These are phyloP conservation scores for Gardenia jasminoides DNA, from an alignment of 257 asterid genomes.

Conservation along the genomic window DNA sequence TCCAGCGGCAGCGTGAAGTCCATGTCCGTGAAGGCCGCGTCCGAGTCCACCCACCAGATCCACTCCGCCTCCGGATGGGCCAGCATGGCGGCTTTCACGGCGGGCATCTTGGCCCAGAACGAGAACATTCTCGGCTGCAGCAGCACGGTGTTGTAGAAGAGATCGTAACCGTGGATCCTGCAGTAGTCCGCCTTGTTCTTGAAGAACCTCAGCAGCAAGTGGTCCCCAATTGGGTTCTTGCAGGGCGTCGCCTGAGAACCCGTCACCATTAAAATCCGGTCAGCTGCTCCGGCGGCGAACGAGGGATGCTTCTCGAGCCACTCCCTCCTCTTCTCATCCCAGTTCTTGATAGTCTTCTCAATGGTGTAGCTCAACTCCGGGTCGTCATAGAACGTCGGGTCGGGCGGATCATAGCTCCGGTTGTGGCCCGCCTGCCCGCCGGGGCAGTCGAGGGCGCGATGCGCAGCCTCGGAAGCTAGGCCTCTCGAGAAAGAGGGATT, in stretches of 20 bases:
- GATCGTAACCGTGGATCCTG: conserved; percentile 78
- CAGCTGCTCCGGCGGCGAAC: conserved; percentile 44
- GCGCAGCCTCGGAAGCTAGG: conserved; percentile 5
- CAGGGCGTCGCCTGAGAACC: conserved; percentile 89
- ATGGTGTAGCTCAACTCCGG: conserved; percentile 59
- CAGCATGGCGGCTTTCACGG: conserved; percentile 78
- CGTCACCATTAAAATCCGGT: conserved; percentile 70
- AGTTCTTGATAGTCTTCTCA: conserved; percentile 51
- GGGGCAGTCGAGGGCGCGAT: neutral
- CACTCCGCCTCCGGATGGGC: conserved; percentile 98
- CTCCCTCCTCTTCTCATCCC: conserved; percentile 70
- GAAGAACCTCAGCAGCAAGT: conserved; percentile 67
- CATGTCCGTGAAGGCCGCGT: conserved; percentile 98
- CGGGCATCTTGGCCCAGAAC: conserved; percentile 91
- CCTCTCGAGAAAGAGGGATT: conserved; percentile 24
- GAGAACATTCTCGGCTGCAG: conserved; percentile 83
- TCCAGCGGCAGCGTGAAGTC: conserved; percentile 70
- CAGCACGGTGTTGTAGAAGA: conserved; percentile 78
- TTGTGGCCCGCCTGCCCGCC: conserved; percentile 15
- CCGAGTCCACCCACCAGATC: conserved; percentile 99
- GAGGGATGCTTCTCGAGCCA: conserved; percentile 85
- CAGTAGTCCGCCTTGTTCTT: conserved; percentile 96
- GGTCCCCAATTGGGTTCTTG: conserved; percentile 81
- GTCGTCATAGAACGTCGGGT: conserved; percentile 71
- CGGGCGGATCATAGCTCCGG: conserved; percentile 52